Conservation (phyloP, 1,284 basidiomycete species). For the Termitomyces sp. region DNA sequence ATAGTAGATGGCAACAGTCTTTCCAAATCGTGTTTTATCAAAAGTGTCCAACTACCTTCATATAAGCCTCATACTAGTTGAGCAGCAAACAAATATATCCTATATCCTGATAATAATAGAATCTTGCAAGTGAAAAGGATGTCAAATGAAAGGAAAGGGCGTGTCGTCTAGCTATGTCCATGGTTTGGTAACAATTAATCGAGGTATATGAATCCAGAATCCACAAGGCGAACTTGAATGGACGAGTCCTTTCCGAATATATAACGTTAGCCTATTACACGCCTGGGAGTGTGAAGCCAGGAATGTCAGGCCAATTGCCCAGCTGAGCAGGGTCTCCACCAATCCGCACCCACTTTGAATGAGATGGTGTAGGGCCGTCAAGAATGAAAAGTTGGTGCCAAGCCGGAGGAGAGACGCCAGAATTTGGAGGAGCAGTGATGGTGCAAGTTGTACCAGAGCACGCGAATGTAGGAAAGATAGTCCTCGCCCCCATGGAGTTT, state of each 20-base stretch:
- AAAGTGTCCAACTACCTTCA: background rate
- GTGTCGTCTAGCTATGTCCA: slow-evolving; percentile 4
- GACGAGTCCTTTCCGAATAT: background rate
- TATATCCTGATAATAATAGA: background rate
- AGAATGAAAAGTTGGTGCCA: slow-evolving; percentile 71
- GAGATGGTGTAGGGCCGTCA: slow-evolving; percentile 70
- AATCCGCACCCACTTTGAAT: slow-evolving; percentile 67
- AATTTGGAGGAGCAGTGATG: slow-evolving; percentile 64
- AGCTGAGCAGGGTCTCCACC: slow-evolving; percentile 64
- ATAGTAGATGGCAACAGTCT: too few relatives aligned
- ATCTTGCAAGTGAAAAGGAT: background rate
- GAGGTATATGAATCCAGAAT: slow-evolving; percentile 8
- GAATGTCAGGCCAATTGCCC: slow-evolving; percentile 63
- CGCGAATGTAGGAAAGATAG: slow-evolving; percentile 62
- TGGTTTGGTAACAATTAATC: background rate
- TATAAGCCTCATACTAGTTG: background rate
- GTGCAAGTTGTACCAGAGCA: slow-evolving; percentile 60
- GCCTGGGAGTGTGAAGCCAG: slow-evolving; percentile 62
- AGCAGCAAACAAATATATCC: background rate
- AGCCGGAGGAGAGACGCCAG: slow-evolving; percentile 67
- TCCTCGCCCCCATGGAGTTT: slow-evolving; percentile 68
- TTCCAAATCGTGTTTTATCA: too few relatives aligned
- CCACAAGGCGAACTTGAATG: background rate
- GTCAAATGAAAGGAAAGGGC: too few relatives aligned
- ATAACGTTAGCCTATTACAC: slow-evolving; percentile 7